A percentile compares a stretch with the other conserved stretches of the same genome.
These are phyloP conservation scores for Phytophthora vignae DNA, from an alignment of 352 stramenopile genomes.

Conservation along the genomic window DNA sequence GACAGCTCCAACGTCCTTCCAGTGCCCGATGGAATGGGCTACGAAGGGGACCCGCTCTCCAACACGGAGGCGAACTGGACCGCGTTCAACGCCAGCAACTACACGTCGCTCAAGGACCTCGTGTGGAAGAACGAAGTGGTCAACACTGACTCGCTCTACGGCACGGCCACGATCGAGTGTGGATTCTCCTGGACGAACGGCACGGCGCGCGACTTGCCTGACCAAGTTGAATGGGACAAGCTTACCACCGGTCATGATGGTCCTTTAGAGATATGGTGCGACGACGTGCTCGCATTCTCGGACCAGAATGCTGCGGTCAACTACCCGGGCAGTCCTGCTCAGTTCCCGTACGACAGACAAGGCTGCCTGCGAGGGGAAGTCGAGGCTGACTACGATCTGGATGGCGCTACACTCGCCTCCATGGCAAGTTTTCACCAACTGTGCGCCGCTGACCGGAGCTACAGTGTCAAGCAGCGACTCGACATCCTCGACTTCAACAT, in stretches of 20 bases:
- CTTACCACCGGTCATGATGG: constrained; percentile 48
- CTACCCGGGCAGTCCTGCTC: constrained; percentile 34
- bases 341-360: constrained; percentile 57
- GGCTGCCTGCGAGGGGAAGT: constrained; percentile 43
- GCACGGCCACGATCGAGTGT: constrained; percentile 46
- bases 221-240: constrained; percentile 50
- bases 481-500: constrained; percentile 13
- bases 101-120: constrained; percentile 60
- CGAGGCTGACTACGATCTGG: constrained; percentile 47
- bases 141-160: constrained; percentile 43
- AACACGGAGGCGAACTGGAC: constrained; percentile 46
- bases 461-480: constrained; percentile 16
- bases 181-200: constrained; percentile 48
- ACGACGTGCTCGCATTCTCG: constrained; percentile 49
- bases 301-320: constrained; percentile 54
- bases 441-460: constrained; percentile 43
- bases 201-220: constrained; percentile 40
- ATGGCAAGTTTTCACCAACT: constrained; percentile 67
- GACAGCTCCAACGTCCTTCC: constrained; percentile 41
- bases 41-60: constrained; percentile 35
- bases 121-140: constrained; percentile 39
- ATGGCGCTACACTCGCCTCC: constrained; percentile 48
- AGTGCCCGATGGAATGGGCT: constrained; percentile 34
- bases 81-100: constrained; percentile 48
- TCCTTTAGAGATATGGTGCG: constrained; percentile 64